A percentile compares a stretch with the other conserved stretches of the same genome.
Conservation (phyloP, 2,329 filamentous ascomycete genomes). For the Lachnellula subtilissima region DNA sequence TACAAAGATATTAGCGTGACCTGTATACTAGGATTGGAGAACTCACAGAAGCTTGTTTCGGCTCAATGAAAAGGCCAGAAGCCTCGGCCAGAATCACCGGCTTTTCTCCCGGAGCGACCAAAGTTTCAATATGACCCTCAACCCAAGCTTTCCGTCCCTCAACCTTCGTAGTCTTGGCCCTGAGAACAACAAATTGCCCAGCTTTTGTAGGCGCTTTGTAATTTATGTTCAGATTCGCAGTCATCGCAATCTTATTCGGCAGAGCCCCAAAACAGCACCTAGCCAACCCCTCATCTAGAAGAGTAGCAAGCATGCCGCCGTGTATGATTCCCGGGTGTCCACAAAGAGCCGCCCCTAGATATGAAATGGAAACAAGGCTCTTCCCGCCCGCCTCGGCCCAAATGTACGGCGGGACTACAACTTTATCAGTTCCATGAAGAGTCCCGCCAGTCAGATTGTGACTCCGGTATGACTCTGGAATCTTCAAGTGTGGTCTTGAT, state of each 20-base stretch:
- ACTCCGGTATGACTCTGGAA: slow-evolving; percentile 63
- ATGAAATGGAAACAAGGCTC: slow-evolving; percentile 66
- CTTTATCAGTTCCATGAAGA: slow-evolving; percentile 66
- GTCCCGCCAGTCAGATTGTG: slow-evolving; percentile 81
- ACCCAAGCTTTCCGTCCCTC: slow-evolving; percentile 96
- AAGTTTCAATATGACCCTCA: slow-evolving; percentile 76
- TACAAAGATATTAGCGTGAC: slow-evolving; percentile 3
- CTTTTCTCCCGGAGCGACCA: slow-evolving; percentile 59
- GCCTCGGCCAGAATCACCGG: slow-evolving; percentile 73
- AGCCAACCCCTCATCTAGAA: slow-evolving; percentile 85
- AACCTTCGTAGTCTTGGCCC: slow-evolving; percentile 74
- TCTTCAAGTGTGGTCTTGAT: slow-evolving; percentile 80
- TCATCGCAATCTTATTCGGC: slow-evolving; percentile 80
- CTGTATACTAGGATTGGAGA: neutral
- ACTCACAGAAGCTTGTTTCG: slow-evolving; percentile 63
- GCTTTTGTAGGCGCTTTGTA: slow-evolving; percentile 79
- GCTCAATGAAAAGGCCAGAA: slow-evolving; percentile 82
- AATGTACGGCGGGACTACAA: slow-evolving; percentile 75
- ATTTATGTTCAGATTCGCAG: slow-evolving; percentile 76
- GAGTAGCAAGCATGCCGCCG: slow-evolving; percentile 83
- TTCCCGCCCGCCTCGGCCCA: slow-evolving; percentile 70
- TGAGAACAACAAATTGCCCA: slow-evolving; percentile 69
- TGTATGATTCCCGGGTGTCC: slow-evolving; percentile 90
- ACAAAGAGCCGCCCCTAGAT: slow-evolving; percentile 74
- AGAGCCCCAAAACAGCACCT: slow-evolving; percentile 83